phyloP scores from a whole-genome alignment of 371 early-diverging fungal species.

The Mucor sp. region DNA sequence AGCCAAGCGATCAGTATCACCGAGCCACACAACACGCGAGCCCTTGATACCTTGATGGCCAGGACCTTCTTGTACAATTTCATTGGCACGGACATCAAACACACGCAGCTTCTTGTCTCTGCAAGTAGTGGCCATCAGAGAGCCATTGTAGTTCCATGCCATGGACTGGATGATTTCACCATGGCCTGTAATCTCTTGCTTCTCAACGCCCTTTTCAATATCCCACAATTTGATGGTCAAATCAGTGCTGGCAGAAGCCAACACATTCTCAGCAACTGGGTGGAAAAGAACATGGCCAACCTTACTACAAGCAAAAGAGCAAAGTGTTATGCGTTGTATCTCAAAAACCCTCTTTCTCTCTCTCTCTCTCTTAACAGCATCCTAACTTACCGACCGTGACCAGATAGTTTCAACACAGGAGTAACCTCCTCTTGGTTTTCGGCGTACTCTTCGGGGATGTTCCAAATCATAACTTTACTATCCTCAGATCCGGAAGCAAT shows the following conservation, averaged over 20 bases:
- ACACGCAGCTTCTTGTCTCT: conserved; percentile 95
- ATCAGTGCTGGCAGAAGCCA: conserved; percentile 91
- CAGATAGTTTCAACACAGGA: conserved; percentile 64
- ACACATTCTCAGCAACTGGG: conserved; percentile 92
- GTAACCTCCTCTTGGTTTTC: conserved; percentile 64
- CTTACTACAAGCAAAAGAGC: conserved; percentile 55
- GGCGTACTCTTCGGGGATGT: conserved; percentile 80
- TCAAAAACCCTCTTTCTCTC: no score
- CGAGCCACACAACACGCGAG: conserved; percentile 92
- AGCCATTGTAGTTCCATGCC: conserved; percentile 89
- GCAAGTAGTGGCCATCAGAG: conserved; percentile 88
- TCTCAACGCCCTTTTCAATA: conserved; percentile 88
- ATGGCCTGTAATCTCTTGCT: conserved; percentile 88
- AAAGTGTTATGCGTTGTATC: neutral
- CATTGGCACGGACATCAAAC: conserved; percentile 89
- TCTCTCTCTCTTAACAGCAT: neutral
- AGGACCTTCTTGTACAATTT: conserved; percentile 77
- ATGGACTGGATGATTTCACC: conserved; percentile 91
- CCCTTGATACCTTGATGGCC: conserved; percentile 98
- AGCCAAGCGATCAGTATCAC: conserved; percentile 76
- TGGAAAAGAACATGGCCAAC: conserved; percentile 98
- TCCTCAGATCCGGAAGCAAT: conserved; percentile 94
- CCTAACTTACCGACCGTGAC: conserved; percentile 63
- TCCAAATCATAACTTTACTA: conserved; percentile 95
- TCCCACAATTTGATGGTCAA: conserved; percentile 97